Base-by-base conservation (phyloP, 768 basidiomycete species). In the Symmetrospora coprosmae region DNA sequence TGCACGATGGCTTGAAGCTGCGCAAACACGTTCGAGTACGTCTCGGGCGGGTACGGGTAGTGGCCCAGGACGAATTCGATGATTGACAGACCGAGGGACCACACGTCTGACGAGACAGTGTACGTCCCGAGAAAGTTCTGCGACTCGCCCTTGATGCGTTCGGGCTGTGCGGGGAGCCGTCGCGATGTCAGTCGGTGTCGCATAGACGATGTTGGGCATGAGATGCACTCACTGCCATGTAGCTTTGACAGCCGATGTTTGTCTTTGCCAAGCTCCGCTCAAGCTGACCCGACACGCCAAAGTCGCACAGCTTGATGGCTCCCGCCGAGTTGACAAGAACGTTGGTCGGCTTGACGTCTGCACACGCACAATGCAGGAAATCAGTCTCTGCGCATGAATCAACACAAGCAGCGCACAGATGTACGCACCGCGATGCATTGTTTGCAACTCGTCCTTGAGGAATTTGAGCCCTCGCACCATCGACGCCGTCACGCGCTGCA, bases 31-130 rank as follows among this genome's bases (percentile, higher is more conserved):
- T 96, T 96, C 61, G 82, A 81, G 72, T 94, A 99, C 6, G 89
- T 92, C 75, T 97, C 91, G 27, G 91, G 91, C 30, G 92, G 92
- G 70, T 94, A 99, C 1, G 92, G 92, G 72, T 99, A 97, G 69
- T 73, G 80, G 73, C 69, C 91, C 68, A 86, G 77, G 2, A 85
- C 87, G 65, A 92, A 82, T 73, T 99, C 92, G 68, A 97, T 87
- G 72, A 94, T 83, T 4, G 86, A 84, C 41, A 97, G 77, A 13
- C 92, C 92, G 21, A 96, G 81, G 6, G 90, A 94, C 92, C 92
- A 99, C 14, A 99, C 85, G 70, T 99, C 94, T 9, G 90, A 91
- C 4, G 90, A 85, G 55, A 96, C 90, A 19, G 90, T 90, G 74
- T 99, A 99, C 3, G 89, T 87, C 31, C 84, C 82, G 47, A 85